Base-by-base conservation (phyloP, 192 early-diverging fungal genomes). In the Mortierella antarctica region DNA sequence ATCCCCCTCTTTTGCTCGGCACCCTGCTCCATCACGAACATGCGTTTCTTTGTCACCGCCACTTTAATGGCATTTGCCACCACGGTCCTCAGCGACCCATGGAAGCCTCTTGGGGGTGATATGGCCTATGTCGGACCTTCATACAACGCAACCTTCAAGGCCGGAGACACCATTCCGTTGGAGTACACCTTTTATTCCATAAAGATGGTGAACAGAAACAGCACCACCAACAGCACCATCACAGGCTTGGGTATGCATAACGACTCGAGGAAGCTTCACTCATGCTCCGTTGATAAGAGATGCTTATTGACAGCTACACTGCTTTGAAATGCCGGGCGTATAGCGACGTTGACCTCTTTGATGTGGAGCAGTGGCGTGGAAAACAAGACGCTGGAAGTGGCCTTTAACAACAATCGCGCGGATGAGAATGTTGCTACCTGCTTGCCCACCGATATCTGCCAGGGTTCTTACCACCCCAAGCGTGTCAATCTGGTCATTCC, bases 61-160 rank as follows among this genome's bases (percentile, higher is more conserved):
- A 45, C 77, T 46, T 8, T 67, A 40, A 18, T 80, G 58, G 55
- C 65, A 21, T 31, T 80, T 18, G 70, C 70, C 17, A 51, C 53
- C 18, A 67, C 77, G 5, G 70, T 67, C 20, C 41, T 80, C n/a
- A 57, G 47, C 17, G 53, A 51, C 12, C 46, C 52, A 15, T 80
- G 77, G 77, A 80, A 72, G 70, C 60, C 60, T 57, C 13, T 80
- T 18, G 77, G 77, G 57, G 77, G 65, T 8, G 77, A 80, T 55
- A 50, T 80, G 58, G 69, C 70, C 21, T 52, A 54, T 58, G 44
- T 72, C 12, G 77, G 77, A 0, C 77, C 77, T 15, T 11, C 47
- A 31, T 72, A 49, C 51, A 80, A 80, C 41, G 70, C 77, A 17
- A 72, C 77, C 12, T 72, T 80, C 70, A 80, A 80, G 77, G 77